Evolutionary conservation across 2,329 filamentous ascomycete species (phyloP).

Genomic region (Clonostachys rosea): DNA sequence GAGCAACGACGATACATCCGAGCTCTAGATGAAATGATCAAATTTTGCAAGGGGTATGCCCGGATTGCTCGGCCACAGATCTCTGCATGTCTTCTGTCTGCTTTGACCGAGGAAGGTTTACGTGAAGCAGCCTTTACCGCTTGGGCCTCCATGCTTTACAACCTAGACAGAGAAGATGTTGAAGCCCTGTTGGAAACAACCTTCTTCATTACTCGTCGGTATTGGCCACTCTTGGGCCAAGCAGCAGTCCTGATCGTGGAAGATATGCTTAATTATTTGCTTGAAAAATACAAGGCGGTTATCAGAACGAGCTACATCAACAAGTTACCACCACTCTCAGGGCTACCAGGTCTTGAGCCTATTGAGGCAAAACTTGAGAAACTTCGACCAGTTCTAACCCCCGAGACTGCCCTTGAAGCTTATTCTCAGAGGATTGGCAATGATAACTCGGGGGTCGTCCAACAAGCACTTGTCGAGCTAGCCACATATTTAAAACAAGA

Average conservation of each 20-base stretch:
- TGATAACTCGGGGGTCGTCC: slow-evolving; percentile 82
- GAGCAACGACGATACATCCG: slow-evolving; percentile 77
- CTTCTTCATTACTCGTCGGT: slow-evolving; percentile 77
- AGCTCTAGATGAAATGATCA: slow-evolving; percentile 85
- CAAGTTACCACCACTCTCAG: slow-evolving; percentile 72
- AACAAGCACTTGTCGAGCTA: slow-evolving; percentile 76
- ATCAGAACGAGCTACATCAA: slow-evolving; percentile 44
- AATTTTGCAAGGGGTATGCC: slow-evolving; percentile 66
- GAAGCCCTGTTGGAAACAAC: slow-evolving; percentile 81
- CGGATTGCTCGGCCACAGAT: slow-evolving; percentile 82
- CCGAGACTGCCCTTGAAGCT: slow-evolving; percentile 60
- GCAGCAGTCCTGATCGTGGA: slow-evolving; percentile 55
- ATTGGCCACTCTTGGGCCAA: slow-evolving; percentile 68
- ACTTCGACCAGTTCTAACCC: slow-evolving; percentile 46
- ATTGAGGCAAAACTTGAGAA: slow-evolving; percentile 61
- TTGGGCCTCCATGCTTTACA: slow-evolving; percentile 75
- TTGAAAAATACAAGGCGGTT: slow-evolving; percentile 53
- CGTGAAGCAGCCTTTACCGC: slow-evolving; percentile 75
- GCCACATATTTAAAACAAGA: slow-evolving; percentile 66
- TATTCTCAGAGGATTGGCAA: slow-evolving; percentile 73
- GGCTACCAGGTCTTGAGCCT: slow-evolving; percentile 64
- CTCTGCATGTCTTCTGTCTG: slow-evolving; percentile 85
- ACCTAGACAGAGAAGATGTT: slow-evolving; percentile 74
- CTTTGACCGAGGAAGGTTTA: slow-evolving; percentile 70
- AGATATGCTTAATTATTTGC: slow-evolving; percentile 58